Evolutionary conservation across 2,329 filamentous ascomycete species (phyloP).

Genomic region (Bretziella fagacearum): DNA sequence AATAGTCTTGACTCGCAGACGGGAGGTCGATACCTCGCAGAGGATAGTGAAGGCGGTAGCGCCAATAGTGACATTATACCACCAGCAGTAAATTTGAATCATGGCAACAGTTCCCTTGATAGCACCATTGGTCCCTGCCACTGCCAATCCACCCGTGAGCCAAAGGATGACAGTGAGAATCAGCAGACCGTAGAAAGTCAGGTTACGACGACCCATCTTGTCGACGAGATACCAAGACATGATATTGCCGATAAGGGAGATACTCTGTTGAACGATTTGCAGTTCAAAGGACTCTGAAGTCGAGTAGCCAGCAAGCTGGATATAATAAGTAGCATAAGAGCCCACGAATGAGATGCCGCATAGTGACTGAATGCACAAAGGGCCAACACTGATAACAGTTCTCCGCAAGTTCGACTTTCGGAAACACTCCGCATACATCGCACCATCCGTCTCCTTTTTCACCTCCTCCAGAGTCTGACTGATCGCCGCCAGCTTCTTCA

Average conservation of each 20-base stretch:
- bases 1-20: slow-evolving; percentile 24
- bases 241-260: slow-evolving; percentile 20
- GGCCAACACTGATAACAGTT: slow-evolving; percentile 22
- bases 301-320: slow-evolving; percentile 26
- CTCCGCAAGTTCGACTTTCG: slow-evolving; percentile 18
- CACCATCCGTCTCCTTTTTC: slow-evolving; percentile 22
- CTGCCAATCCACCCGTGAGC: slow-evolving; percentile 23
- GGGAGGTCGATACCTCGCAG: slow-evolving; percentile 22
- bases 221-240: slow-evolving; percentile 22
- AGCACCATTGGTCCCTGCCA: background rate
- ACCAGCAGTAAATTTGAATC: slow-evolving; percentile 20
- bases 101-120: slow-evolving; percentile 22
- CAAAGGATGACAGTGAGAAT: slow-evolving; percentile 25
- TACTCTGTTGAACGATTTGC: slow-evolving; percentile 20
- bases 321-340: slow-evolving; percentile 27
- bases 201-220: slow-evolving; percentile 19
- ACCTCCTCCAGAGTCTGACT: slow-evolving; percentile 22
- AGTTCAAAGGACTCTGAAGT: slow-evolving; percentile 23
- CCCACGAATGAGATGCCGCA: slow-evolving; percentile 23
- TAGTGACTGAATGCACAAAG: slow-evolving; percentile 23
- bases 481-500: background rate
- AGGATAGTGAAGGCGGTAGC: slow-evolving; percentile 23
- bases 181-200: slow-evolving; percentile 21
- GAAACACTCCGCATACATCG: slow-evolving; percentile 26
- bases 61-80: slow-evolving; percentile 24